Base-by-base conservation (phyloP, 2,329 filamentous ascomycete species). In the Hypoxylon sp. region DNA sequence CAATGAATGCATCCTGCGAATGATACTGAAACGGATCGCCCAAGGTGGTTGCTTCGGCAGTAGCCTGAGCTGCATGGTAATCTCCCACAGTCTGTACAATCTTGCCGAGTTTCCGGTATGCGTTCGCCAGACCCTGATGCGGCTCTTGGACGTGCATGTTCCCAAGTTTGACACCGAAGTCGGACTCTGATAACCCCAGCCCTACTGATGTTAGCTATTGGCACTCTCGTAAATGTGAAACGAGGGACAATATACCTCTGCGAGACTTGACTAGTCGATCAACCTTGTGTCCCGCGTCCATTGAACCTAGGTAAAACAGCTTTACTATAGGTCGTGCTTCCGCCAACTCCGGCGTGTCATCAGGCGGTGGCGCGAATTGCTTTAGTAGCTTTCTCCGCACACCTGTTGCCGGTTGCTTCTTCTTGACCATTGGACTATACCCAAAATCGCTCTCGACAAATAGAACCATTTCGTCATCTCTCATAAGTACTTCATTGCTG, bases 371-470 rank as follows among this genome's bases (percentile, higher is more conserved):
- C 38, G 96, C 95, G 80, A 99, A 99, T 80, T 99, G 96, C 85
- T 99, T 99, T 78, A 99, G 85, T 67, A 98, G 91, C 83, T 98
- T 98, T 77, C 96, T 89, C 69, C 96, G 90, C 73, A 99, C 93
- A 46, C 96, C 96, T 1, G 96, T 99, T 7, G 96, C 96, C 21
- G 96, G 96, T 80, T 99, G 96, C 84, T 97, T 97, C 86, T 94
- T 93, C 79, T 95, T 91, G 50, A 98, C 91, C 76, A 98, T 92
- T 1, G 96, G 96, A 76, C 94, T 98, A 80, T 99, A 99, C 43
- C 96, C 96, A 79, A 98, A 98, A 79, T 99, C 96, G 77, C 93
- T 97, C 81, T 99, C 96, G n/a, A 99, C 94, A 75, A 99, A 99
- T 66, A 98, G 90, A 4, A 98, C 89, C 89, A 98, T 95, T 81